A percentile compares a stretch with the other conserved stretches of the same genome.
Evolutionary conservation across 345 rosid species (phyloP).

Genomic region (Syzygium grande): DNA sequence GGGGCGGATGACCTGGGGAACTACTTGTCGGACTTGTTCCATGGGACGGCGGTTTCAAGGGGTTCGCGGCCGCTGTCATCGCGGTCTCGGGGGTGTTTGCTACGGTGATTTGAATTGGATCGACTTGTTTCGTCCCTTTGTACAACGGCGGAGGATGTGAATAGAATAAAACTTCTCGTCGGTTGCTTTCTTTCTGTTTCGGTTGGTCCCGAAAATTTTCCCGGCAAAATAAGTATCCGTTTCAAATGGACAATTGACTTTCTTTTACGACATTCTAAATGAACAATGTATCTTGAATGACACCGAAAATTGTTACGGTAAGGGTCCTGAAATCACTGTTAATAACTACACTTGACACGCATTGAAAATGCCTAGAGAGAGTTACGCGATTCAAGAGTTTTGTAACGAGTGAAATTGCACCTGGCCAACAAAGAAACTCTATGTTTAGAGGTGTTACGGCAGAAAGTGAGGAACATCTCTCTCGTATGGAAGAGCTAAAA

Average conservation of each 20-base stretch:
- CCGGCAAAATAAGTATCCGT: not conserved
- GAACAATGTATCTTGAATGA: not conserved
- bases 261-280: not conserved
- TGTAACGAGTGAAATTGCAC: not conserved
- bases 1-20: slow-evolving; percentile 21
- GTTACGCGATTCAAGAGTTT: not conserved
- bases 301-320: not conserved
- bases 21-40: slow-evolving; percentile 18
- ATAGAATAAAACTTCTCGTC: not conserved
- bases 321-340: not conserved
- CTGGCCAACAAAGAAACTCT: not conserved
- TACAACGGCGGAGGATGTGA: not conserved
- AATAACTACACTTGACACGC: not conserved
- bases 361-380: not conserved
- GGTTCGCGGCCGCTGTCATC: not conserved
- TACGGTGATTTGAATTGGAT: not conserved
- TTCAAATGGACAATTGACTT: not conserved
- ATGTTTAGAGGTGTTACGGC: not conserved
- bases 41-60: not conserved
- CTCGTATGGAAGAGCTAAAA: not conserved
- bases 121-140: not conserved
- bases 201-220: not conserved
- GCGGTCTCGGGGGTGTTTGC: not conserved
- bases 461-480: not conserved
- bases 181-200: not conserved